Evolutionary conservation across 352 stramenopile genomes (phyloP).

Genomic region (Globisporangium mamillatum): DNA sequence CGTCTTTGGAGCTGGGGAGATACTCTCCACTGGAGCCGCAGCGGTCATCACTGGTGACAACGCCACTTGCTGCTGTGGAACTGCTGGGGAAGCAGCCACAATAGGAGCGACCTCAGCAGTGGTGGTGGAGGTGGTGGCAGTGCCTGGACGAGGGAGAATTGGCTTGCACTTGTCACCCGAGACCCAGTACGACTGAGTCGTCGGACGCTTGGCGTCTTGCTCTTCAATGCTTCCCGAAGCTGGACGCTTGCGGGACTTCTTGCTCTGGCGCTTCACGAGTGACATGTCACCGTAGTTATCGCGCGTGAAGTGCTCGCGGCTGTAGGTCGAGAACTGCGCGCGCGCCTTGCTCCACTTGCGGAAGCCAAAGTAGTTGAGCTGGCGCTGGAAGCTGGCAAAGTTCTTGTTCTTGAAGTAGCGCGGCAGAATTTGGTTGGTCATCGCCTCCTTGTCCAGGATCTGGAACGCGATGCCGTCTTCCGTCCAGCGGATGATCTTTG

Average conservation of each 20-base stretch:
- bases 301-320: constrained; percentile 76
- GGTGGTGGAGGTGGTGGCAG: not conserved
- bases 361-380: constrained; percentile 96
- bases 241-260: constrained; percentile 78
- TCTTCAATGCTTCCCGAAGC: constrained; percentile 31
- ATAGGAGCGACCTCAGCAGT: not conserved
- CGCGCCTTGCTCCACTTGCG: constrained; percentile 87
- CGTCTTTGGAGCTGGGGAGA: not conserved
- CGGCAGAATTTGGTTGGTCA: constrained; percentile 89
- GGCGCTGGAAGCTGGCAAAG: constrained; percentile 94
- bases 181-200: constrained; percentile 24
- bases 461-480: constrained; percentile 76
- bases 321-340: constrained; percentile 73
- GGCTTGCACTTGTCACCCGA: constrained; percentile 60
- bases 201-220: constrained; percentile 33
- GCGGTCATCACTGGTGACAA: not conserved
- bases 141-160: constrained; percentile 42
- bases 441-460: constrained; percentile 79
- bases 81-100: not conserved
- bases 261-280: constrained; percentile 84
- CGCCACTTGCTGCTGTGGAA: constrained; percentile 4
- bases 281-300: constrained; percentile 86
- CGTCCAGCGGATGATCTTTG: constrained; percentile 80
- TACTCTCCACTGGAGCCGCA: not conserved
- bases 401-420: constrained; percentile 96